These are phyloP conservation scores for Letharia columbiana DNA, from an alignment of 495 filamentous ascomycete genomes.

Conservation along the genomic window DNA sequence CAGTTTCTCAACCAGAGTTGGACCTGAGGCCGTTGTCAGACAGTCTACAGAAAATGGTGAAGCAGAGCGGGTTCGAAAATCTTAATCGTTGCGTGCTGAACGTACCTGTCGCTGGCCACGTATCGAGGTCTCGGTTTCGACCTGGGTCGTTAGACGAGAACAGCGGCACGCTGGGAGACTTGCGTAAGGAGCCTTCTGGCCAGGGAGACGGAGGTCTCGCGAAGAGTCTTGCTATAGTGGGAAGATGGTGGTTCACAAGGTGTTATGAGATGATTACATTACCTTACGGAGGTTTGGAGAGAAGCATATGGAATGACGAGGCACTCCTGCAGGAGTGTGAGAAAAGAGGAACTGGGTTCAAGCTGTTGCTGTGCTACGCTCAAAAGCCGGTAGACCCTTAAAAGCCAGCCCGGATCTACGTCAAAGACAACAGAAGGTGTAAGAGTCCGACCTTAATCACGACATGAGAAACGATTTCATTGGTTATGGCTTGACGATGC, in stretches of 20 bases:
- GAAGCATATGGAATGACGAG: conserved; percentile 75
- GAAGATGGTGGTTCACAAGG: conserved; percentile 90
- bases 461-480: conserved; percentile 13
- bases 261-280: conserved; percentile 73
- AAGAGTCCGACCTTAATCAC: conserved; percentile 10
- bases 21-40: conserved; percentile 70
- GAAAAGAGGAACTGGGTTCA: conserved; percentile 75
- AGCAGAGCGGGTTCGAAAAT: conserved; percentile 70
- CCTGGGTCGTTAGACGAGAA: conserved; percentile 36
- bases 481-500: conserved; percentile 1
- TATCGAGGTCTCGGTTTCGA: conserved; percentile 38
- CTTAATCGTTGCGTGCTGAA: conserved; percentile 82
- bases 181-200: conserved; percentile 54
- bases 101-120: conserved; percentile 73
- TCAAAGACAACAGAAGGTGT: conserved; percentile 1
- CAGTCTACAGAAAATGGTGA: conserved; percentile 65
- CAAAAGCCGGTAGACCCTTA: conserved; percentile 52
- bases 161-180: conserved; percentile 55
- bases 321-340: conserved; percentile 75
- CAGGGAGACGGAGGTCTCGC: conserved; percentile 72
- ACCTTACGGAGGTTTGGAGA: conserved; percentile 40
- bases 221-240: conserved; percentile 84
- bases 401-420: conserved; percentile 2
- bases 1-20: conserved; percentile 50
- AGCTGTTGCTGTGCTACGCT: conserved; percentile 84